A percentile compares a stretch with the other conserved stretches of the same genome.
Evolutionary conservation across 495 filamentous ascomycete species (phyloP).

Genomic region (Glarea lozoyensis): DNA sequence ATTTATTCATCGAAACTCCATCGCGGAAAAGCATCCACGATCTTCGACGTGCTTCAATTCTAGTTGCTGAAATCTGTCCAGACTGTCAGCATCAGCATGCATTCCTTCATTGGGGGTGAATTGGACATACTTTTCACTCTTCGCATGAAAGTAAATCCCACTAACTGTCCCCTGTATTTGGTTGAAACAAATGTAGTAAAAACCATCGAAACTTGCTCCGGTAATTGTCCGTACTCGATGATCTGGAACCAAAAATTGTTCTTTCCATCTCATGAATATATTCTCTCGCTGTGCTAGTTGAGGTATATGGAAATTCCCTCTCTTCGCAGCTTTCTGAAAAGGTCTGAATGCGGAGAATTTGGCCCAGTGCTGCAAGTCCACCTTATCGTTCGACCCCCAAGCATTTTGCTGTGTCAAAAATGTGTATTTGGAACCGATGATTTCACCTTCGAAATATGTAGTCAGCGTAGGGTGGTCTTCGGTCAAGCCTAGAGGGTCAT

Average conservation of each 20-base stretch:
- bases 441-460: conserved; percentile 97
- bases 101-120: not conserved
- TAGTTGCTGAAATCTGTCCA: conserved; percentile 75
- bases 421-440: conserved; percentile 89
- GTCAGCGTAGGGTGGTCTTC: conserved; percentile 93
- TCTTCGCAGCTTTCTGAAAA: conserved; percentile 62
- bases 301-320: conserved; percentile 41
- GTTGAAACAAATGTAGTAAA: conserved; percentile 99
- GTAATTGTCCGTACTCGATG: conserved; percentile 83
- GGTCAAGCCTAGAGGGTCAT: conserved; percentile 61
- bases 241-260: conserved; percentile 94
- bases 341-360: conserved; percentile 83
- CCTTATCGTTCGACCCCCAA: conserved; percentile 90
- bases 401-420: conserved; percentile 83
- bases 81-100: conserved; percentile 1
- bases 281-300: conserved; percentile 78
- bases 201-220: conserved; percentile 95
- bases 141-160: conserved; percentile 96
- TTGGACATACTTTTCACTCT: conserved; percentile 79
- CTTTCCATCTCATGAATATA: conserved; percentile 99
- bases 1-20: conserved; percentile 79
- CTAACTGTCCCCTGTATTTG: conserved; percentile 75
- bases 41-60: conserved; percentile 83
- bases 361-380: conserved; percentile 88
- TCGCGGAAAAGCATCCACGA: conserved; percentile 72